phyloP scores from a whole-genome alignment of 1,284 basidiomycete species.

The Agroathelia rolfsii region DNA sequence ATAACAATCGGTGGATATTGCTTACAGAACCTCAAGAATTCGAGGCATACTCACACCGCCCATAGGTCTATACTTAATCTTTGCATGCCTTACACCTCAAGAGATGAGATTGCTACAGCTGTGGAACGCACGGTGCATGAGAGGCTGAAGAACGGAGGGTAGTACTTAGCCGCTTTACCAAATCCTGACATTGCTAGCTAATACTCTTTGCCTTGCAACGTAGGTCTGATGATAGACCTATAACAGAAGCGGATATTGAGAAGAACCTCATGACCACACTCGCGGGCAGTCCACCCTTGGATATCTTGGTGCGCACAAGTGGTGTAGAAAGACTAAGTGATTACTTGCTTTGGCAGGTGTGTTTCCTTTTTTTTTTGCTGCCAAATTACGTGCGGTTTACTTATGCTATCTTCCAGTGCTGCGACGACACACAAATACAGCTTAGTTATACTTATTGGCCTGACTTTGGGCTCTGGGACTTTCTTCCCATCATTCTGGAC shows the following conservation, averaged over 20 bases:
- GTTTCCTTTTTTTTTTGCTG: conserved; percentile 14
- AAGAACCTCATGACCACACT: conserved; percentile 57
- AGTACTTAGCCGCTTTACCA: too few species aligned
- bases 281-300: conserved; percentile 70
- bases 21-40: conserved; percentile 8
- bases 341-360: conserved; percentile 91
- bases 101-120: conserved; percentile 85
- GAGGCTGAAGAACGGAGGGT: conserved; percentile 30
- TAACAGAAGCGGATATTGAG: conserved; percentile 60
- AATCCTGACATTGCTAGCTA: too few species aligned
- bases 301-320: conserved; percentile 88
- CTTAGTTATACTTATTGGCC: conserved; percentile 93
- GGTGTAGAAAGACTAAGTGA: conserved; percentile 88
- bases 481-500: conserved; percentile 76
- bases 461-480: conserved; percentile 82
- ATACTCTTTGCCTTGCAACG: too few species aligned
- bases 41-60: conserved; percentile 6
- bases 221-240: conserved; percentile 4
- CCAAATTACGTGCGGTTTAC: not conserved
- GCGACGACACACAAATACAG: conserved; percentile 82
- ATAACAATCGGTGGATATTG: conserved; percentile 55
- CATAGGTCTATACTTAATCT: conserved; percentile 86
- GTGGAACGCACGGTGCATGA: conserved; percentile 49
- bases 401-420: conserved; percentile 39
- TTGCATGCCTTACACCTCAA: conserved; percentile 89